Evolutionary conservation across 805 yeast genomes (phyloP), one percentile per base, ranked within the genome.

Genomic region (Metschnikowia gruessii): DNA sequence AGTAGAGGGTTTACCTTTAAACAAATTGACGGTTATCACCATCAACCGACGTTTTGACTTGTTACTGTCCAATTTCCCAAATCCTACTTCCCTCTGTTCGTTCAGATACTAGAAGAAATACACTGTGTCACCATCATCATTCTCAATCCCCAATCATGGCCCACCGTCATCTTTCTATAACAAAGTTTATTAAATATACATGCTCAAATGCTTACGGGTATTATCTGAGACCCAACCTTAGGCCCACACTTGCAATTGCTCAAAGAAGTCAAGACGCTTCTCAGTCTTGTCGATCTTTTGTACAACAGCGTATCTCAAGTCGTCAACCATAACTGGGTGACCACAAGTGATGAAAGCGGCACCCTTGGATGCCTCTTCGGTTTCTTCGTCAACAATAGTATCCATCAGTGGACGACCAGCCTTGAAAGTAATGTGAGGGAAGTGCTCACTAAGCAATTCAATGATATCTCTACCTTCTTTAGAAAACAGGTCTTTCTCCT

Each of bases 321-420:
- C 68, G 37, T 65, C 70, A 21, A 64, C 67, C 69, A 66, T 60
- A 11, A 51, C 39, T 3, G 69, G 68, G 41, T 63, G 66, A 6
- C 68, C 70, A 45, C 70, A 66, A 1, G 66, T 53, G 3, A 65
- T 56, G 38, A 65, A 65, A 9, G 65, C 63, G 13, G 74, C 59
- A 2, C 82, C 66, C 0, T 81, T 76, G 1, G 50, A 34, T 0
- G 76, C 63, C 19, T 65, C 64, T 7, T 63, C 55, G 5, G 75
- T 59, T 37, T 70, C 75, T 1, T 63, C 47, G 2, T 52, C 46
- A 0, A 82, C 68, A 3, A 80, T 47, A 3, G 57, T 56, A 0
- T 63, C 63, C 35, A 82, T 48, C 41, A 68, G 58, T 1, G 88
- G 86, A 53, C 85, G 68, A 34, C 58, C 62, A 6, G 49, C 53